Base-by-base conservation (phyloP, 495 filamentous ascomycete genomes). In the Usnea hakonensis region DNA sequence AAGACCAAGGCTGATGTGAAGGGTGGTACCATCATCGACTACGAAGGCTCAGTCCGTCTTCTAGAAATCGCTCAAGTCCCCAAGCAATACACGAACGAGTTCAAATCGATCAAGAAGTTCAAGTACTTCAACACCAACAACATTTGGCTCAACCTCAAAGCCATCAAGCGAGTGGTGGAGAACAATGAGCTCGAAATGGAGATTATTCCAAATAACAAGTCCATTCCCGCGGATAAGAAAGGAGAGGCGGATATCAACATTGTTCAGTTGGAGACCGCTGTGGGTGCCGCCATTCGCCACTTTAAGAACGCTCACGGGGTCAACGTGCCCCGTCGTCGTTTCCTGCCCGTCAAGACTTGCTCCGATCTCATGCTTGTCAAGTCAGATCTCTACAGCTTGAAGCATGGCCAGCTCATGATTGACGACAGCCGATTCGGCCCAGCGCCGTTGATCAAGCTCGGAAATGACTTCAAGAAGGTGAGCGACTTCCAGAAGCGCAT, bases 61-160 rank as follows among this genome's bases (percentile, higher is more conserved):
- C 86, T 99, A 40, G 94, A 99, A 83, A 96, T 99, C 67, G 94
- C 94, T 16, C 94, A 99, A 79, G 94, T 99, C n/a, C 94, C 95
- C 77, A 97, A 96, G 84, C 91, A 97, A 79, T 93, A 99, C 79
- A 88, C 90, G 71, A 97, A 99, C 79, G 94, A 99, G 79, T 99
- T 99, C 90, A 99, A 99, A 87, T 97, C 94, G 55, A 99, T 99
- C 81, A 99, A 97, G 88, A 99, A 99, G 83, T 99, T 99, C 87
- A 97, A 96, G 83, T 99, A 99, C 86, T 99, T 99, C 87, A 99
- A 99, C 85, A 99, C 94, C 77, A 99, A 99, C 88, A 99, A 99
- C 84, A 96, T 99, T 79, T 99, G 94, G 94, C 88, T 99, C 83
- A 97, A 94, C 81, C 84, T 96, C 69, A 86, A 90, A 72, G 94